phyloP scores from a whole-genome alignment of 2,329 filamentous ascomycete species.

The Spiromastix sp. region DNA sequence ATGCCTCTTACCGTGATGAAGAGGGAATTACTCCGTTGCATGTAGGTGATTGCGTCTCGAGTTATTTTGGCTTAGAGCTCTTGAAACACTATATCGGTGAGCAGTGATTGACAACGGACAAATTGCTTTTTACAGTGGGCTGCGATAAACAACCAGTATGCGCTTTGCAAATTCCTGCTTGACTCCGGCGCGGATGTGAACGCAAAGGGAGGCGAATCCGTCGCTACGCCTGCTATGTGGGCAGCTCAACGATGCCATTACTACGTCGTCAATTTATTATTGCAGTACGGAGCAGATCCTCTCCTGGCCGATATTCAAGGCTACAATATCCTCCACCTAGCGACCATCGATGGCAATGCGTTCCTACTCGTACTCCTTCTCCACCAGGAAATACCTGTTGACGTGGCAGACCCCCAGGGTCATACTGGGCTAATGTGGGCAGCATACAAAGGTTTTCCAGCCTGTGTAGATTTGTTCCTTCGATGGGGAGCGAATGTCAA shows the following conservation, averaged over 20 bases:
- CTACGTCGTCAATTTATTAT: slow-evolving; percentile 86
- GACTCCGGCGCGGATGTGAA: slow-evolving; percentile 83
- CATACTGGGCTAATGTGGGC: slow-evolving; percentile 98
- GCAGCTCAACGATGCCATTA: slow-evolving; percentile 94
- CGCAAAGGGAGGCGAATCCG: slow-evolving; percentile 86
- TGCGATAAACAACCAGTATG: slow-evolving; percentile 96
- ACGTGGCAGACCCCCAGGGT: slow-evolving; percentile 77
- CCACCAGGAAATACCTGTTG: slow-evolving; percentile 91
- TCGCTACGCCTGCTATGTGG: slow-evolving; percentile 93
- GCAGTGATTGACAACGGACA: too few species aligned
- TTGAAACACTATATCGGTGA: too few species aligned
- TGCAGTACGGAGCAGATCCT: slow-evolving; percentile 85
- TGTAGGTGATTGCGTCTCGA: slow-evolving; percentile 44
- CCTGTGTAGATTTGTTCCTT: slow-evolving; percentile 83
- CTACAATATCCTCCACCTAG: slow-evolving; percentile 95
- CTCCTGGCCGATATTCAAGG: slow-evolving; percentile 88
- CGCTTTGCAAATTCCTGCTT: slow-evolving; percentile 91
- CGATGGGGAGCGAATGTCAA: slow-evolving; percentile 94
- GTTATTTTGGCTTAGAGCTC: slow-evolving; percentile 3
- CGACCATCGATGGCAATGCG: slow-evolving; percentile 93
- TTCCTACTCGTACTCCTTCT: slow-evolving; percentile 80
- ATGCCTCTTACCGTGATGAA: slow-evolving; percentile 73
- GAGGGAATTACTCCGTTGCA: slow-evolving; percentile 94
- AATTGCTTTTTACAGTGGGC: slow-evolving; percentile 75
- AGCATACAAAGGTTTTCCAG: slow-evolving; percentile 91